These are phyloP conservation scores for Gossypium armourianum DNA, from an alignment of 441 rosid genomes.

Conservation along the genomic window DNA sequence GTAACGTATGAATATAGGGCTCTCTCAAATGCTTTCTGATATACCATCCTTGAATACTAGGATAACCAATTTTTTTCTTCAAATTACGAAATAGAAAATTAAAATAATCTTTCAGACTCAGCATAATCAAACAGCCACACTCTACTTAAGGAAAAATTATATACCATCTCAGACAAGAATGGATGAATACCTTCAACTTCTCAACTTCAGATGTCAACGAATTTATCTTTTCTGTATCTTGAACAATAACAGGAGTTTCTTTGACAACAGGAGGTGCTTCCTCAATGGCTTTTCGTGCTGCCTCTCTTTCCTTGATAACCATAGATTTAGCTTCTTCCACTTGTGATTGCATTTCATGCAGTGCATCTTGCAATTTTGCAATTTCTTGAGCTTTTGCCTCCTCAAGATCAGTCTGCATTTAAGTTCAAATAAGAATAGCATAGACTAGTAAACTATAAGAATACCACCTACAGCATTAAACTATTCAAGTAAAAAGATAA, in stretches of 20 bases:
- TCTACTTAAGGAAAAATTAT: conserved; percentile 6
- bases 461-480: neutral
- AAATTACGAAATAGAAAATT: neutral
- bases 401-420: conserved; percentile 70
- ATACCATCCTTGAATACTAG: neutral
- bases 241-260: conserved; percentile 75
- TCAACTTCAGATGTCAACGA: conserved; percentile 57
- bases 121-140: neutral
- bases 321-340: conserved; percentile 64
- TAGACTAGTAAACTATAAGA: conserved; percentile 3
- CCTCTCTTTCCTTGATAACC: conserved; percentile 69
- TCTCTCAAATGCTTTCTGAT: neutral
- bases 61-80: neutral
- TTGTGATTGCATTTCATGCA: conserved; percentile 58
- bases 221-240: conserved; percentile 67
- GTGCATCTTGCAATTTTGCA: conserved; percentile 64
- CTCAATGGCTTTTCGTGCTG: conserved; percentile 75
- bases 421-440: conserved; percentile 17
- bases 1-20: neutral
- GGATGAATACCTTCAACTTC: conserved; percentile 58
- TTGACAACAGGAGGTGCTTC: conserved; percentile 70
- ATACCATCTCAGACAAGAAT: neutral
- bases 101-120: neutral
- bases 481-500: neutral
- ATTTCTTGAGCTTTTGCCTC: conserved; percentile 84